Evolutionary conservation across 1,284 basidiomycete species (phyloP).

Genomic region (Testicularia cyperi): DNA sequence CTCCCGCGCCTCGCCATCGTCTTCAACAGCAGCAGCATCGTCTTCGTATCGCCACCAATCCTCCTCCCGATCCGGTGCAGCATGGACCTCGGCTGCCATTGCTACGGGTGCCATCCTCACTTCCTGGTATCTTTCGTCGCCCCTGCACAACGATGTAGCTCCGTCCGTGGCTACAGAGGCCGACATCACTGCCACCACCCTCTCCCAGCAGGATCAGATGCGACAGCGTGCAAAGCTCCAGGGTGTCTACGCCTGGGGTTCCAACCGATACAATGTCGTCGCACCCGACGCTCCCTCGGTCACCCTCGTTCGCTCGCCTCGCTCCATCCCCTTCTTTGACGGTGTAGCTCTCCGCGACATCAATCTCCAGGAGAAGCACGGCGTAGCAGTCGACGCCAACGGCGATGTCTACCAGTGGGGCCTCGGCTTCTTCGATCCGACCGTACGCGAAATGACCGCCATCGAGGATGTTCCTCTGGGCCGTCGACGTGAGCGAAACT

Average conservation of each 20-base stretch:
- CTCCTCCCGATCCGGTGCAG: no score
- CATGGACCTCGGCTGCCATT: conserved; percentile 5
- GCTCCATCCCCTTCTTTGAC: conserved; percentile 52
- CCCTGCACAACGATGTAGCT: conserved; percentile 22
- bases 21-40: no score
- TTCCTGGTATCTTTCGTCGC: conserved; percentile 18
- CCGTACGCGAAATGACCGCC: conserved; percentile 21
- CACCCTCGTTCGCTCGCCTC: conserved; percentile 40
- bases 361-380: conserved; percentile 51
- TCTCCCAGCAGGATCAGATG: conserved; percentile 53
- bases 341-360: conserved; percentile 55
- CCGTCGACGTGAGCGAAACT: conserved; percentile 29
- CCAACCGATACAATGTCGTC: conserved; percentile 54
- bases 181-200: conserved; percentile 20
- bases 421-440: conserved; percentile 55
- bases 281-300: conserved; percentile 43
- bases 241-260: conserved; percentile 53
- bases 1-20: no score
- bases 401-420: conserved; percentile 68
- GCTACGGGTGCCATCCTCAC: conserved; percentile 13
- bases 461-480: conserved; percentile 48
- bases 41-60: no score
- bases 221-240: conserved; percentile 31
- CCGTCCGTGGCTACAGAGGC: conserved; percentile 11
- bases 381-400: conserved; percentile 62